These are phyloP conservation scores for Exophiala sideris DNA, from an alignment of 2,329 filamentous ascomycete genomes.

Conservation along the genomic window DNA sequence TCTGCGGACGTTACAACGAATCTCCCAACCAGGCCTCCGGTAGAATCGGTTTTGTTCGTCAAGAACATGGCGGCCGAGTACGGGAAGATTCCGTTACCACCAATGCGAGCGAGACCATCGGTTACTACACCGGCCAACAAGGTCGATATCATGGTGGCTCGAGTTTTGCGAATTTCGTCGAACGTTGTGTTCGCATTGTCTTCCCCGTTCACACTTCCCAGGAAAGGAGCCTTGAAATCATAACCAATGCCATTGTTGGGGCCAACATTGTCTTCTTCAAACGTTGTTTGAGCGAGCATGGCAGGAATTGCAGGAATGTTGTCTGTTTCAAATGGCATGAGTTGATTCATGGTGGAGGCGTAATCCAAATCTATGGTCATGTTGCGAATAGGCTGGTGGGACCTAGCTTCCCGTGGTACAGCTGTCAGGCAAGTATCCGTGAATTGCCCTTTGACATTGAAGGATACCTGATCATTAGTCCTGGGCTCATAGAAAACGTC, in stretches of 20 bases:
- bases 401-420: background rate
- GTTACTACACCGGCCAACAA: conserved; percentile 15
- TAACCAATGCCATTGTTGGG: conserved; percentile 7
- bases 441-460: conserved; percentile 5
- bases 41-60: conserved; percentile 13
- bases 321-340: conserved; percentile 12
- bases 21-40: conserved; percentile 11
- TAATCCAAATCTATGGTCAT: conserved; percentile 18
- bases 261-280: background rate
- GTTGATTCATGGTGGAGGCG: conserved; percentile 19
- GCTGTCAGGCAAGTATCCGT: conserved; percentile 9
- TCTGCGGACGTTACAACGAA: conserved; percentile 15
- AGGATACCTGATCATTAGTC: conserved; percentile 15
- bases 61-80: conserved; percentile 21
- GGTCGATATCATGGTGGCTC: conserved; percentile 19
- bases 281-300: conserved; percentile 11
- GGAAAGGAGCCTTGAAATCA: conserved; percentile 15
- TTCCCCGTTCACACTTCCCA: background rate
- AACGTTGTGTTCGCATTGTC: background rate
- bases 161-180: conserved; percentile 6
- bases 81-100: conserved; percentile 18
- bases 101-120: conserved; percentile 20
- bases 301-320: conserved; percentile 5
- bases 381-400: conserved; percentile 7
- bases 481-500: conserved; percentile 18